Base-by-base conservation (phyloP, 2,329 filamentous ascomycete species). In the Penicillium sp. region DNA sequence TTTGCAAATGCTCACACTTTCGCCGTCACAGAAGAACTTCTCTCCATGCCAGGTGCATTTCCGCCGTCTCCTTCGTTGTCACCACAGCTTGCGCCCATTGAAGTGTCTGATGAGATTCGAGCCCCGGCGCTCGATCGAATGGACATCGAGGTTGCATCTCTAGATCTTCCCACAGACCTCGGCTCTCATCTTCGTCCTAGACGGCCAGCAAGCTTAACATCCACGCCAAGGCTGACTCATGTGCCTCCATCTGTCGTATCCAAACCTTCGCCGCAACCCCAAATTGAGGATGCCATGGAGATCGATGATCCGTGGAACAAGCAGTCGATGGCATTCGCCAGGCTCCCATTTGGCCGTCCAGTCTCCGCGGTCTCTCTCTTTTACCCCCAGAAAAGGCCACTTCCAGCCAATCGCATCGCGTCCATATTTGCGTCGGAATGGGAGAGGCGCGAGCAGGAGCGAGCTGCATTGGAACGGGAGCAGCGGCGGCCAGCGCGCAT, bases 361-460 rank as follows among this genome's bases (percentile, higher is more conserved):
- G 49, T 63, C 5, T 64, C 62, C 2, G 60, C 60, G 11, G 61
- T 64, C 11, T 49, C 45, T 7, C 42, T 64, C 3, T 57, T 64
- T 21, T 41, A 45, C 11, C 51, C 57, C 3, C 21, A 38, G 5
- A 33, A 31, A 9, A 48, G 36, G 16, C 51, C 53, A 3, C 36
- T 64, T 14, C 60, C 62, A 1, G 35, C 42, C 1, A 54, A 59
- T 33, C 58, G 62, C 13, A 51, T 48, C 9, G 50, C 53, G 41
- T 62, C 63, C 1, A 40, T 64, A 32, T 60, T 52, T 36, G 53
- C 58, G 7, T n/a, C 40, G 3, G 52, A 53, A 42, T 65, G 56
- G 51, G 45, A 53, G 13, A 42, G 53, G 17, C 52, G 52, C 7
- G 54, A 63, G 36, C 51, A 48, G 13, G 55, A 56, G 38, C 46